A percentile compares a stretch with the other conserved stretches of the same genome.
These are phyloP conservation scores for Tricholoma bakamatsutake DNA, from an alignment of 768 basidiomycete species.

Conservation along the genomic window DNA sequence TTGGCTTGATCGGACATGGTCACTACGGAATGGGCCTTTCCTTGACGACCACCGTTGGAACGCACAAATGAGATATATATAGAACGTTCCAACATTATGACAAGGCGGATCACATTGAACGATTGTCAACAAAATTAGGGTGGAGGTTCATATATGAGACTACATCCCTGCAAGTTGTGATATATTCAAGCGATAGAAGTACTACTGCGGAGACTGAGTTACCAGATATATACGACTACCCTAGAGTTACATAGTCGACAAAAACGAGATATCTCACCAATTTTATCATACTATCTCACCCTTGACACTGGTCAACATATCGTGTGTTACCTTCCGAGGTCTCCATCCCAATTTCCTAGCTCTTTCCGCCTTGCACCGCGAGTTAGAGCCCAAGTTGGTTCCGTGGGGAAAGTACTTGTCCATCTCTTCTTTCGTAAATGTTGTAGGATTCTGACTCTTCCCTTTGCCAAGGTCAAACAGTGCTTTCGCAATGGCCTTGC, in stretches of 20 bases:
- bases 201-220: too few species aligned
- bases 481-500: constrained; percentile 30
- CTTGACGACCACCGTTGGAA: not conserved
- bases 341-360: constrained; percentile 45
- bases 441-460: constrained; percentile 33
- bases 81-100: too few species aligned
- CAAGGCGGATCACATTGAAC: too few species aligned
- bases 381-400: constrained; percentile 34
- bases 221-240: too few species aligned
- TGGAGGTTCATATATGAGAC: too few species aligned
- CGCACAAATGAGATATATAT: not conserved
- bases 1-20: not conserved
- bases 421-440: constrained; percentile 37
- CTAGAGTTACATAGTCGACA: not conserved
- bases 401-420: constrained; percentile 31
- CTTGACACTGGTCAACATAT: constrained; percentile 44
- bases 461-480: constrained; percentile 29
- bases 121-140: too few species aligned
- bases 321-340: constrained; percentile 40
- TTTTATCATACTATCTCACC: constrained; percentile 6
- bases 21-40: not conserved
- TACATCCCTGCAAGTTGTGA: too few species aligned
- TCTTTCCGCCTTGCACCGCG: constrained; percentile 38
- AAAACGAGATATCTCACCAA: not conserved
- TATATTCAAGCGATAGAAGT: too few species aligned